Base-by-base conservation (phyloP, 345 rosid species). In the Brassica cretica region DNA sequence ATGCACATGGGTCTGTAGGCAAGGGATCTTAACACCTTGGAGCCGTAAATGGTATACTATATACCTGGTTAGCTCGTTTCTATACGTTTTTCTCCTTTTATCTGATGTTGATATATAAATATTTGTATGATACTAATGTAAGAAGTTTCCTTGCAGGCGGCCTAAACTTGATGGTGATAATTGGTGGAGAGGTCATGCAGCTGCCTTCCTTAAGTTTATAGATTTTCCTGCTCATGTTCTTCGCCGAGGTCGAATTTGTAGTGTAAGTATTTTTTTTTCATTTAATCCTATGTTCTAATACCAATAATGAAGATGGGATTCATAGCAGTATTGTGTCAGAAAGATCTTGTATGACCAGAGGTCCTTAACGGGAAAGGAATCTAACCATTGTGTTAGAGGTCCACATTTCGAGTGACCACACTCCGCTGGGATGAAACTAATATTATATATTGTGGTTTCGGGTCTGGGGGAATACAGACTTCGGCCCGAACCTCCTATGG, bases 131-230 rank as follows among this genome's bases (percentile, higher is more conserved):
- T 55, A 33, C 16, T 30, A 55, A 68, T 35, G 66, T 46, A 9
- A 70, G 21, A 76, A 27, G 6, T 8, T 70, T 51, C 18, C 64
- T 64, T 68, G 77, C 77, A 93, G 97, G 84, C 78, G 92, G 75
- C 97, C 98, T 9, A 51, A 72, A 65, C 92, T 94, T 75, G 84
- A 86, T 59, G 97, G 97, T 51, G 97, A 94, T 82, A 94, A 94
- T 56, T 94, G 97, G 93, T 92, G 96, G 97, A 84, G 97, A 68
- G 97, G 98, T 77, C 96, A 94, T 82, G 97, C 97, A 59, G 89
- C 97, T 74, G 97, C 98, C 59, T 94, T 87, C 83, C 79, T 92
- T 63, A 94, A 90, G 74, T 84, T 88, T 68, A 80, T 84, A 41
- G 75, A 89, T 70, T 86, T 87, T 76, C 86, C 97, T 16, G 64